Conservation (phyloP, 768 basidiomycete species). For the Russula brevipes region DNA sequence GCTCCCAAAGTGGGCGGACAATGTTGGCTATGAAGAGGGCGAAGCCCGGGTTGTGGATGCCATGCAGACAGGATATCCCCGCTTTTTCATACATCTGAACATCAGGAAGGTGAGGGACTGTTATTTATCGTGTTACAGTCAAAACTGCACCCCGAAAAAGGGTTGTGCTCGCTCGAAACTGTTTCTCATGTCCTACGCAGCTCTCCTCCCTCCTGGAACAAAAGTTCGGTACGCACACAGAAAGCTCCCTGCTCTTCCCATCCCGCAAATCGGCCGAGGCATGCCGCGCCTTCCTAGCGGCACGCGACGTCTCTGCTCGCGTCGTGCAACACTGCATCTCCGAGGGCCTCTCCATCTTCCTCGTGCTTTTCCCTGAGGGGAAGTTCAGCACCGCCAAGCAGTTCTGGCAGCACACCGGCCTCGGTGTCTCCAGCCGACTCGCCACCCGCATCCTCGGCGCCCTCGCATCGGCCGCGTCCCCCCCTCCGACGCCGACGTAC, state of each 20-base stretch:
- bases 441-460: constrained; percentile 79
- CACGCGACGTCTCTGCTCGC: constrained; percentile 48
- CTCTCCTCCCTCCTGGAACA: constrained; percentile 71
- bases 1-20: constrained; percentile 87
- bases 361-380: constrained; percentile 67
- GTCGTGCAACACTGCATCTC: constrained; percentile 63
- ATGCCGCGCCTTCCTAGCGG: constrained; percentile 68
- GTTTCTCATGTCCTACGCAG: constrained; percentile 37
- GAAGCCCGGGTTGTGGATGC: constrained; percentile 68
- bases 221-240: constrained; percentile 68
- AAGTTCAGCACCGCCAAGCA: constrained; percentile 67
- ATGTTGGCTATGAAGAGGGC: constrained; percentile 88
- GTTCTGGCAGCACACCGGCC: constrained; percentile 95
- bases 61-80: constrained; percentile 89
- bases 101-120: constrained; percentile 63
- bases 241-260: constrained; percentile 76
- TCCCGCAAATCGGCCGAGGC: constrained; percentile 65
- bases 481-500: constrained; percentile 13
- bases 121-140: background rate
- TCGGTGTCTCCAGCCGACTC: constrained; percentile 82
- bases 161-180: too few species aligned
- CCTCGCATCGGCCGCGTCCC: constrained; percentile 41
- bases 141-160: too few species aligned
- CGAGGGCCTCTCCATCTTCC: constrained; percentile 56
- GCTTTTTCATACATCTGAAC: constrained; percentile 87